Base-by-base conservation (phyloP, 768 basidiomycete species). In the Mycena rebaudengoi region DNA sequence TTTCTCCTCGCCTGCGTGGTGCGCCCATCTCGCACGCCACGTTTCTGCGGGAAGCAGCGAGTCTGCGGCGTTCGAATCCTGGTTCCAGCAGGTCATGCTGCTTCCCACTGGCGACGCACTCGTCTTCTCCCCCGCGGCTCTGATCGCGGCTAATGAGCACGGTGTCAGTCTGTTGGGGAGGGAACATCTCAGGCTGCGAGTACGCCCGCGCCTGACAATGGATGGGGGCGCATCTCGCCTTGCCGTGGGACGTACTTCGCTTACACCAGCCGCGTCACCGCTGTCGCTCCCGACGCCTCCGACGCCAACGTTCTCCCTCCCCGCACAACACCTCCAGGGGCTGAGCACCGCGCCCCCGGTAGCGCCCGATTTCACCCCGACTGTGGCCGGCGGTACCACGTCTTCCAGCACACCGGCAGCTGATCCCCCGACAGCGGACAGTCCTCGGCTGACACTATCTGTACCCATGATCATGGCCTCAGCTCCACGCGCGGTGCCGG, bases 1-100 rank as follows among this genome's bases (percentile, higher is more conserved):
- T 7, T 86, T 86, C 70, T 85, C 86, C 3, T 86, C 85, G 5
- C 83, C 84, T 2, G 77, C 83, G 5, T 87, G 85, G 85, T 83
- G 83, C 78, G 79, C 82, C 5, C 84, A 86, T 65, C 68, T 86
- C 3, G 74, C 76, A 1, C 80, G 80, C 20, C 85, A 86, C 58
- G 82, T 87, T 10, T 58, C 57, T 28, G 37, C 41, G 1, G 81
- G 81, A 1, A 80, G 81, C 2, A 80, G 81, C 0, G 78, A 83
- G 12, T 44, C 61, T 35, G 61, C 60, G 23, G 35, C 29, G 28
- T n/a, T n/a, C n/a, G n/a, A n/a, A n/a, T n/a, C n/a, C n/a, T 67
- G 65, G 66, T 58, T 52, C 43, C 43, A 67, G 33, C 48, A 67
- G 50, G 62, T 67, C 14, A 67, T 67, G 66, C 43, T 51, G 50